Conservation (phyloP, 1,284 basidiomycete genomes). For the Cryptococcus amylolentus region DNA sequence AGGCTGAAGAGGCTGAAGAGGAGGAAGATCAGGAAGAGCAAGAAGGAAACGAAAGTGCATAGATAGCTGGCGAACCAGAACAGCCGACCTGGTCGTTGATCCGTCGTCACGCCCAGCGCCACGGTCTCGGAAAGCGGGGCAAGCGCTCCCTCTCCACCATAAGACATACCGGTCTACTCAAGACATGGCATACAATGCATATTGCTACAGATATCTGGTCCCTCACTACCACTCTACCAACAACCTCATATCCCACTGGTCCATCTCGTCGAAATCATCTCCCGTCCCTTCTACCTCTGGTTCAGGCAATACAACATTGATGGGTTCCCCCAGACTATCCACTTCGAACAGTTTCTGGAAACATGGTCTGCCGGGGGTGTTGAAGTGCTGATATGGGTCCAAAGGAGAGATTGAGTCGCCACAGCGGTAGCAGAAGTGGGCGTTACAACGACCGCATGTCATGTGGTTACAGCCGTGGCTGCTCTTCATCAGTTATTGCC, state of each 20-base stretch:
- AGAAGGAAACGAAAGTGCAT: conserved; percentile 6
- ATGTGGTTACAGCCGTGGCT: conserved; percentile 50
- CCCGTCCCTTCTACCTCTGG: no score
- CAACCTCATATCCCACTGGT: no score
- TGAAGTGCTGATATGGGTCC: conserved; percentile 46
- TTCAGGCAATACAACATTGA: not conserved
- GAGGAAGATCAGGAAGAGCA: conserved; percentile 3
- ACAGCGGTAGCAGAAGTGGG: conserved; percentile 49
- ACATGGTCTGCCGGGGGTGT: conserved; percentile 32
- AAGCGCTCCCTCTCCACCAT: no score
- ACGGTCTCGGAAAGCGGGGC: no score
- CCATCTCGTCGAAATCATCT: no score
- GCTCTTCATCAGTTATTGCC: not conserved
- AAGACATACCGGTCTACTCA: no score
- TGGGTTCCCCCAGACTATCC: conserved; percentile 25
- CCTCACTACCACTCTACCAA: no score
- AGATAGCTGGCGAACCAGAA: not conserved
- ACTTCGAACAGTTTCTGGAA: conserved; percentile 45
- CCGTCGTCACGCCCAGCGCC: no score
- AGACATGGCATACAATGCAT: no score
- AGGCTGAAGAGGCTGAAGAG: conserved; percentile 8
- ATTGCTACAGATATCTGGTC: no score
- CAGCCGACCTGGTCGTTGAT: not conserved
- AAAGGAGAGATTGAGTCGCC: conserved; percentile 34
- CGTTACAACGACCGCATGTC: conserved; percentile 40